Base-by-base conservation (phyloP, 108 stramenopile genomes). In the Cyclotella atomus region DNA sequence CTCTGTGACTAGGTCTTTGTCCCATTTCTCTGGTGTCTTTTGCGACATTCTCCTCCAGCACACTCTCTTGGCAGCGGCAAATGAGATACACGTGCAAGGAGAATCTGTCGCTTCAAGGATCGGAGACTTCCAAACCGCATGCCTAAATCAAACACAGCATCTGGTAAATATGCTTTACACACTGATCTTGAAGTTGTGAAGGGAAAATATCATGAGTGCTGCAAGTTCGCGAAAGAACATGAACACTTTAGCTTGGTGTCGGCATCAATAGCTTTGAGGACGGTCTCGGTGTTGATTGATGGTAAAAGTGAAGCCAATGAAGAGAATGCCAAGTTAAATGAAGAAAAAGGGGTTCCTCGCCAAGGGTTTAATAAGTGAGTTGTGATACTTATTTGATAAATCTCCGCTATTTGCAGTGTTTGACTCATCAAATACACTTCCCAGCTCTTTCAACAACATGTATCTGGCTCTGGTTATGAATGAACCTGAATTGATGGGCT, bases 41-140 rank as follows among this genome's bases (percentile, higher is more conserved):
- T 2, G 27, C 32, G 55, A 35, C 34, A 15, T 52, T 0, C 59
- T 68, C 24, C 74, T 57, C 10, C 16, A 59, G 54, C 67, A 68
- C n/a, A n/a, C n/a, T n/a, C n/a, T n/a, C n/a, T n/a, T n/a, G n/a
- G n/a, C n/a, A 56, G 21, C 52, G 2, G 68, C 46, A 17, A 53
- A 35, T 24, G 68, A 70, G 27, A 59, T 29, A 21, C 44, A 50
- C 14, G 29, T 33, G 24, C 17, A 44, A 24, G 47, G 57, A 3
- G 33, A 30, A n/a, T 15, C 0, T 2, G 53, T 33, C 0, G 27
- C 68, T 16, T 59, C 68, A 56, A 23, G n/a, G 30, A 36, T 28
- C 17, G 66, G 74, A 19, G 67, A 43, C 43, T 28, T 45, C 27
- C 38, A 29, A 0, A 55, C 44, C 28, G 74, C 67, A 44, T 54